Evolutionary conservation across 768 basidiomycete species (phyloP), one percentile per base, ranked within the genome.

Genomic region (Mrakia frigida): DNA sequence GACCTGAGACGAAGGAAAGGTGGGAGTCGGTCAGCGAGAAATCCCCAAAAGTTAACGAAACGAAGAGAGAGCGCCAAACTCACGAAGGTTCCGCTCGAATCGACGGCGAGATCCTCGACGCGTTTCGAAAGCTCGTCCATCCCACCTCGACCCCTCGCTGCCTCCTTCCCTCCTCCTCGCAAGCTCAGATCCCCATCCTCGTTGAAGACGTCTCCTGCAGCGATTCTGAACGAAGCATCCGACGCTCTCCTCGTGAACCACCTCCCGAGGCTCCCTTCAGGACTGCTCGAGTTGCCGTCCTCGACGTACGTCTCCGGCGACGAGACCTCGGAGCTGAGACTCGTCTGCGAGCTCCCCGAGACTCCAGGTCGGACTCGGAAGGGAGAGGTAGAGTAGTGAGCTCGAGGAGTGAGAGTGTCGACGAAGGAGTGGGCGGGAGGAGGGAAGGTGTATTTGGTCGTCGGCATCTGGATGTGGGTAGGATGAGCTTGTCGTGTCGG

Each of bases 381-480:
- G 23, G 69, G 68, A 7, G 67, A 68, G 16, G 52, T 21, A 31
- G 69, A 75, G 56, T 75, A 75, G 70, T 70, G 68, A n/a, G 68
- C n/a, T 59, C 74, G 53, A 11, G 74, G 74, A 9, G 74, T 75
- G 3, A 75, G 53, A 6, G 68, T 75, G 59, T 75, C 69, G 69
- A 28, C 43, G 39, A 70, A 75, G 52, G 68, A 37, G 70, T 75
- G 74, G 1, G 74, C 67, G 14, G 74, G 56, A 14, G 74, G 67
- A 3, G 74, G 56, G 68, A 75, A 75, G 6, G 68, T 23, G 43
- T 31, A 28, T 0, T 9, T n/a, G 9, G 71, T 37, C 67, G 37
- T 75, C 28, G 74, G 21, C 18, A 75, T 37, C 56, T 60, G 69
- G 37, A 68, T 39, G 39, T 23, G 65, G 21, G 65, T 68, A 6